Conservation (phyloP, 495 filamentous ascomycete genomes). For the Patellaria atrata region DNA sequence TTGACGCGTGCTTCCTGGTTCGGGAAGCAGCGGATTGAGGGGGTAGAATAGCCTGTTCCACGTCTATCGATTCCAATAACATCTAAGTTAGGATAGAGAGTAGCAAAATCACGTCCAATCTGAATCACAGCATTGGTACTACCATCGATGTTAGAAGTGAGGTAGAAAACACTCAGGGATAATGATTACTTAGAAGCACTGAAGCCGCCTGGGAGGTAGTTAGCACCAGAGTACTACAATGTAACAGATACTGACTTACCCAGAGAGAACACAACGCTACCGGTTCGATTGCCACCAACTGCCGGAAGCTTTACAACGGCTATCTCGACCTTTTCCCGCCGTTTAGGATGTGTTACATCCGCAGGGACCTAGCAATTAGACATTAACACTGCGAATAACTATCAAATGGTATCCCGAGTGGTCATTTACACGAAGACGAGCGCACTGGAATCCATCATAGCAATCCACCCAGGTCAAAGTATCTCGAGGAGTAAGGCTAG, state of each 20-base stretch:
- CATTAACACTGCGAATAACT: no score
- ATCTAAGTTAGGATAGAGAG: conserved; percentile 2
- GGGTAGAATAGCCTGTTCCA: conserved; percentile 2
- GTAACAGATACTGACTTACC: not conserved
- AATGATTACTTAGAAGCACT: conserved; percentile 1
- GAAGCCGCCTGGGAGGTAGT: not conserved
- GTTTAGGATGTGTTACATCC: conserved; percentile 1
- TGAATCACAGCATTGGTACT: not conserved
- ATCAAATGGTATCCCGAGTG: not conserved
- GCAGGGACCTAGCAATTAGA: conserved; percentile 1
- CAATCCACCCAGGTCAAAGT: conserved; percentile 4
- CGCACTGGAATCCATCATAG: conserved; percentile 3
- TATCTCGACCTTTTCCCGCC: conserved; percentile 1
- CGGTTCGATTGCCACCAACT: conserved; percentile 1
- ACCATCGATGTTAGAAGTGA: not conserved
- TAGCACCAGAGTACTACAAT: not conserved
- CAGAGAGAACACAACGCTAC: not conserved
- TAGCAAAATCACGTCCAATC: not conserved
- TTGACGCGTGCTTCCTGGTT: not conserved
- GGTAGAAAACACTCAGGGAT: not conserved
- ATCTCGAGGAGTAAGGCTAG: not conserved
- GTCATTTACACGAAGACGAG: not conserved
- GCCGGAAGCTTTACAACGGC: conserved; percentile 2
- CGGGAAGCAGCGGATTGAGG: conserved; percentile 1
- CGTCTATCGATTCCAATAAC: conserved; percentile 4